phyloP scores from a whole-genome alignment of 192 early-diverging fungal species.

The Linderina pennispora region DNA sequence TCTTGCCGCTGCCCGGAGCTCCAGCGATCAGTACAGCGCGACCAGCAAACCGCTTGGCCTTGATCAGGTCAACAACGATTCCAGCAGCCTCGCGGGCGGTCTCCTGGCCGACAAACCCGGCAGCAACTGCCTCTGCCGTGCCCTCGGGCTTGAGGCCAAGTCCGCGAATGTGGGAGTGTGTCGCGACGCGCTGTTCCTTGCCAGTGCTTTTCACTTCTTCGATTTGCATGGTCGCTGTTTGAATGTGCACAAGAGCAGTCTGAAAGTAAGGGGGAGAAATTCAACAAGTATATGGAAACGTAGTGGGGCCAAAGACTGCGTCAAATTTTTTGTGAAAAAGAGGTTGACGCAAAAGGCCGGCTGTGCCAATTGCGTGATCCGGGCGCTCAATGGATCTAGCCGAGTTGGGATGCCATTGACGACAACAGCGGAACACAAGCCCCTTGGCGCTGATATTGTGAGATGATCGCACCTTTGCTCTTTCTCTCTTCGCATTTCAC shows the following conservation, averaged over 20 bases:
- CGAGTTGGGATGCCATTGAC: too few relatives aligned
- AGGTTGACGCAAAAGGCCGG: too few relatives aligned
- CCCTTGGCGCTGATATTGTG: too few relatives aligned
- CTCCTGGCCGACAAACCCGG: slow-evolving; percentile 98
- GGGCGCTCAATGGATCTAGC: too few relatives aligned
- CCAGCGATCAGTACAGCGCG: slow-evolving; percentile 91
- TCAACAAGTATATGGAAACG: too few relatives aligned
- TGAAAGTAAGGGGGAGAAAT: background rate
- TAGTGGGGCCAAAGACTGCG: too few relatives aligned
- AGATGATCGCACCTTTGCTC: too few relatives aligned
- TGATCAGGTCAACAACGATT: slow-evolving; percentile 90
- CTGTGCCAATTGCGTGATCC: too few relatives aligned
- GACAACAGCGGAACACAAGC: too few relatives aligned
- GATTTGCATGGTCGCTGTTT: slow-evolving; percentile 68
- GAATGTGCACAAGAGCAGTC: background rate
- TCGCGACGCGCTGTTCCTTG: slow-evolving; percentile 90
- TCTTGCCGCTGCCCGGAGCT: slow-evolving; percentile 97
- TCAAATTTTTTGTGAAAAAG: too few relatives aligned
- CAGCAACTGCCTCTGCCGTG: slow-evolving; percentile 73
- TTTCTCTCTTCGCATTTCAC: too few relatives aligned
- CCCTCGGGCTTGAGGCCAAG: slow-evolving; percentile 87
- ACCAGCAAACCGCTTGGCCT: slow-evolving; percentile 96
- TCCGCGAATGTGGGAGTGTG: slow-evolving; percentile 97
- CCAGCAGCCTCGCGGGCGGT: slow-evolving; percentile 94
- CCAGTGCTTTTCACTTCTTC: slow-evolving; percentile 84